Conservation (phyloP, 2,329 filamentous ascomycete species). For the Aureobasidium sp. region DNA sequence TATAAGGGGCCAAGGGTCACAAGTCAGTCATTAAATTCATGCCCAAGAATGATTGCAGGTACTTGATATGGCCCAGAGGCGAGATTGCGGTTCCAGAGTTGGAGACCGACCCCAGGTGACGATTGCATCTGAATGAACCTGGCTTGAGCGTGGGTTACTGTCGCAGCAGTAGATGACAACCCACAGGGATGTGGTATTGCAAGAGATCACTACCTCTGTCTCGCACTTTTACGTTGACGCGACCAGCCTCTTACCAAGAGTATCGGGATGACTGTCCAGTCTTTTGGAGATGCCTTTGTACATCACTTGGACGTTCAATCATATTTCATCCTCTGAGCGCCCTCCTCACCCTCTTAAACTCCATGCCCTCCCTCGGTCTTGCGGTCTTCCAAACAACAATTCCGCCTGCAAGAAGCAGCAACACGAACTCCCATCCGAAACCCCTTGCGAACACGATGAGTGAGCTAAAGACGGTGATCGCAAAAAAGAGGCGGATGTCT, state of each 20-base stretch:
- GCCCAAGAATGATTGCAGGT: too few relatives aligned
- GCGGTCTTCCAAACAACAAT: neutral
- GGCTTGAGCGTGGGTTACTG: too few relatives aligned
- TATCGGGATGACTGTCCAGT: neutral
- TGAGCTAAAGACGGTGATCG: neutral
- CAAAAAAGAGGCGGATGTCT: neutral
- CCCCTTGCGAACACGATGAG: neutral
- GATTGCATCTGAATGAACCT: too few relatives aligned
- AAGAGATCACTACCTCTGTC: neutral
- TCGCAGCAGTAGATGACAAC: too few relatives aligned
- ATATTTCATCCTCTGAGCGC: neutral
- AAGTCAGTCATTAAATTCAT: too few relatives aligned
- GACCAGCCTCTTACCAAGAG: neutral
- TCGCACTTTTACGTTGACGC: too few relatives aligned
- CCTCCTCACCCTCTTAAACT: constrained; percentile 2
- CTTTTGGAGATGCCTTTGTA: neutral
- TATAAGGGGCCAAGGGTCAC: too few relatives aligned
- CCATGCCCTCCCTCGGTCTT: neutral
- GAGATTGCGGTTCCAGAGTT: too few relatives aligned
- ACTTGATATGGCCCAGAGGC: too few relatives aligned
- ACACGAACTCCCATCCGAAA: neutral
- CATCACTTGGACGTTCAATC: neutral
- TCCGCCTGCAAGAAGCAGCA: neutral
- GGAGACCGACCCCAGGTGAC: too few relatives aligned
- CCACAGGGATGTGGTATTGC: too few relatives aligned